Evolutionary conservation across 2,329 filamentous ascomycete genomes (phyloP).

Genomic region (Whalleya microplaca): DNA sequence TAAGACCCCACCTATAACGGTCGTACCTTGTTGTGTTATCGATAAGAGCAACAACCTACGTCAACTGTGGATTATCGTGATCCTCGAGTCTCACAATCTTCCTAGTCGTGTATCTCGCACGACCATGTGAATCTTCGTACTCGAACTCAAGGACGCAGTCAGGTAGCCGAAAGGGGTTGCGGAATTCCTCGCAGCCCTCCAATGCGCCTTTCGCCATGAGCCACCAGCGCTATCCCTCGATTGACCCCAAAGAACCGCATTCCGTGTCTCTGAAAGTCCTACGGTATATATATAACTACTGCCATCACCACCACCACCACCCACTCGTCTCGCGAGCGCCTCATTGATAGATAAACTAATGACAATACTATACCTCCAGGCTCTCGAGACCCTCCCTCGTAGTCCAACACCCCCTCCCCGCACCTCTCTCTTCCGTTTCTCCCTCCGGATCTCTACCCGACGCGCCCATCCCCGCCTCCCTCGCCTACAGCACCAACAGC

Average conservation of each 20-base stretch:
- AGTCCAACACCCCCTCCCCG: constrained; percentile 66
- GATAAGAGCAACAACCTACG: neutral
- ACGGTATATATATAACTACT: too few species aligned
- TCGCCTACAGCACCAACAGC: constrained; percentile 64
- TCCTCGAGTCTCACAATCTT: neutral
- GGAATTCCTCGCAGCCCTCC: constrained; percentile 4
- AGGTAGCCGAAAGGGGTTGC: neutral
- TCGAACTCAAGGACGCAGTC: constrained; percentile 1
- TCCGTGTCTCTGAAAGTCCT: constrained; percentile 78
- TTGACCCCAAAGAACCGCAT: constrained; percentile 74
- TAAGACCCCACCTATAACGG: neutral
- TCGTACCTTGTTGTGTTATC: neutral
- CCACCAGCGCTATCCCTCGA: constrained; percentile 61
- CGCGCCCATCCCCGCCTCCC: constrained; percentile 63
- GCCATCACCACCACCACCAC: too few species aligned
- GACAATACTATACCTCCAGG: constrained; percentile 50
- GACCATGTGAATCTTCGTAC: constrained; percentile 10
- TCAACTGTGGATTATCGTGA: neutral
- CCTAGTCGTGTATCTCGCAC: neutral
- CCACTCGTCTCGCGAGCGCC: neutral
- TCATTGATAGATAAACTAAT: too few species aligned
- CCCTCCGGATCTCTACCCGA: constrained; percentile 47
- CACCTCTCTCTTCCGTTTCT: constrained; percentile 45
- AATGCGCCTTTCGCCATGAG: constrained; percentile 47
- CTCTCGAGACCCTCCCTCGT: constrained; percentile 82